A percentile compares a stretch with the other conserved stretches of the same genome.
Conservation (phyloP, 495 filamentous ascomycete species). For the Neurospora sp. region DNA sequence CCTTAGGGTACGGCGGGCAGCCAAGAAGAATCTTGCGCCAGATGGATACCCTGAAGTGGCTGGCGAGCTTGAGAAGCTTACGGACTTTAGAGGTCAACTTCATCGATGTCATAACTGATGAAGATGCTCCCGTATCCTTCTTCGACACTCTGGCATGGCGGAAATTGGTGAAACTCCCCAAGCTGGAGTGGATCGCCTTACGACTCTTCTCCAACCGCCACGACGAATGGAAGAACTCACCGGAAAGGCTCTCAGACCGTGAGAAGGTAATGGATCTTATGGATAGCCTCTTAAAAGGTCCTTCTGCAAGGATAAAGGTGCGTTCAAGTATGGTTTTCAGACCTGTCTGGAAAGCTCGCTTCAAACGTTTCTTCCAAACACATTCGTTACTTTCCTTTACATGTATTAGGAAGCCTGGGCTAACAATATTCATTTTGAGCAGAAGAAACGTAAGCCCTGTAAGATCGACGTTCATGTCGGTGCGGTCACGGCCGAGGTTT, state of each 20-base stretch:
- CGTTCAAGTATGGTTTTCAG: background rate
- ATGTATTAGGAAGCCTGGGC: background rate
- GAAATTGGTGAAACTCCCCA: too few species aligned
- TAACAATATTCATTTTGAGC: too few species aligned
- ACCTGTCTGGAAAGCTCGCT: background rate
- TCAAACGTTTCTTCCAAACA: background rate
- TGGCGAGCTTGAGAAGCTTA: background rate
- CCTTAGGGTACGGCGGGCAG: background rate
- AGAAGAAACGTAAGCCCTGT: background rate
- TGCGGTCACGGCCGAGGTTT: background rate
- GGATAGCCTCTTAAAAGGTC: background rate
- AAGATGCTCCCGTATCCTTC: too few species aligned
- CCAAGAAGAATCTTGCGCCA: background rate
- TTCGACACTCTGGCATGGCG: too few species aligned
- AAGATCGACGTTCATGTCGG: background rate
- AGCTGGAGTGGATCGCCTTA: background rate
- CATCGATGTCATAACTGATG: background rate
- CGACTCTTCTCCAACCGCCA: background rate
- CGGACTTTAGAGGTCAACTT: background rate
- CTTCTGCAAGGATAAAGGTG: background rate
- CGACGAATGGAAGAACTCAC: background rate
- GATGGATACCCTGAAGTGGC: background rate
- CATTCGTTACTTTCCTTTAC: background rate
- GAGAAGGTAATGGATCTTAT: background rate
- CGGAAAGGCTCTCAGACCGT: background rate